phyloP scores from a whole-genome alignment of 2,329 filamentous ascomycete genomes.

The Juglanconis sp. region DNA sequence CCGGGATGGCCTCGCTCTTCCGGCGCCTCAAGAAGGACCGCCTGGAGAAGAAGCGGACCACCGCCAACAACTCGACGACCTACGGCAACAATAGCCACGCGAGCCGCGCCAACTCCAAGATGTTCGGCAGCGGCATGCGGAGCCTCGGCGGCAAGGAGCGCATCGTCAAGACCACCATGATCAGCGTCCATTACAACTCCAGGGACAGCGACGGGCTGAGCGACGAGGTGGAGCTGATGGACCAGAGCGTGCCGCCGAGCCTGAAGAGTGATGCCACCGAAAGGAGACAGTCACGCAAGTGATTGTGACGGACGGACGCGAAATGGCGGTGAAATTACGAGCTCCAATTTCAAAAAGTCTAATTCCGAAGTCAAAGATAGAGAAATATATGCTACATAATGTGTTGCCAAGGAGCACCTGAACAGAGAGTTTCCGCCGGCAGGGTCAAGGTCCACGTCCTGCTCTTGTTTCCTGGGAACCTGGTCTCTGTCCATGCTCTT shows the following conservation, averaged over 20 bases:
- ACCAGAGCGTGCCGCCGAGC: neutral
- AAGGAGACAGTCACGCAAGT: neutral
- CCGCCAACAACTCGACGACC: slow-evolving; percentile 3
- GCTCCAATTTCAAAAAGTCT: no score
- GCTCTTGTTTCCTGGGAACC: no score
- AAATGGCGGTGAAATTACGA: neutral
- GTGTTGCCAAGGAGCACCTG: no score
- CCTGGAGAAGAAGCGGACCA: slow-evolving; percentile 19
- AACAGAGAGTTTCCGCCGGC: no score
- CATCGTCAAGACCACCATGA: slow-evolving; percentile 17
- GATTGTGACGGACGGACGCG: neutral
- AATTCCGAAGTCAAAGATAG: neutral
- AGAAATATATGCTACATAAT: no score
- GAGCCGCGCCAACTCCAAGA: slow-evolving; percentile 8
- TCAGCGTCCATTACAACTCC: slow-evolving; percentile 12
- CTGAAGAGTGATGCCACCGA: neutral
- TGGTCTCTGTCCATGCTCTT: no score
- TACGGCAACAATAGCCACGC: slow-evolving; percentile 7
- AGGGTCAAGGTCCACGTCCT: no score
- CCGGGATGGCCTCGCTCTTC: slow-evolving; percentile 34
- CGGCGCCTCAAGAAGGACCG: slow-evolving; percentile 19
- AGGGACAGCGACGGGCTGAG: slow-evolving; percentile 10
- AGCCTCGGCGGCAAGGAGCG: slow-evolving; percentile 2
- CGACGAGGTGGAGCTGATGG: slow-evolving; percentile 18
- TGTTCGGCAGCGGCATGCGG: slow-evolving; percentile 8